Percentiles rank a stretch among this genome's conserved stretches.
Conservation (phyloP, 1,139 yeast genomes). For the Arxiozyma heterogenica region DNA sequence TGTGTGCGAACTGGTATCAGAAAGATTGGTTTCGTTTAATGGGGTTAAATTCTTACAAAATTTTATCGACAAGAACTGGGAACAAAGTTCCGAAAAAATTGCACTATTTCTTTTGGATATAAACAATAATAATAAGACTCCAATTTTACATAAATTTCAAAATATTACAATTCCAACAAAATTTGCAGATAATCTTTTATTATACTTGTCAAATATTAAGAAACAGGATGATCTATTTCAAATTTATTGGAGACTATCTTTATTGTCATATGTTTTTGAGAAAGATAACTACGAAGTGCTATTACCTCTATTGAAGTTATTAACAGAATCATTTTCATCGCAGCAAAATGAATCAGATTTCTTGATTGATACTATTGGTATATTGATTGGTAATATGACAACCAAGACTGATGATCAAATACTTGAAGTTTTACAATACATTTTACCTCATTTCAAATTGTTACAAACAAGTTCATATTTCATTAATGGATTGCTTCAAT, state of each 20-base stretch:
- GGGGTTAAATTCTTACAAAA: conserved; percentile 43
- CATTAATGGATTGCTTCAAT: conserved; percentile 19
- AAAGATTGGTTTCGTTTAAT: conserved; percentile 39
- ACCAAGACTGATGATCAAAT: conserved; percentile 3
- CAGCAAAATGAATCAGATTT: conserved; percentile 14
- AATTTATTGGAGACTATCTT: conserved; percentile 22
- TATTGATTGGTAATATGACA: conserved; percentile 10
- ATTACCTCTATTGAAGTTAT: conserved; percentile 7
- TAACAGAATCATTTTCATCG: conserved; percentile 5
- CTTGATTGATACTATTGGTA: conserved; percentile 23
- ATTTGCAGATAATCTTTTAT: conserved; percentile 8
- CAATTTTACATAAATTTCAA: conserved; percentile 9
- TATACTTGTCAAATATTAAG: background rate
- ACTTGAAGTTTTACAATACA: conserved; percentile 4
- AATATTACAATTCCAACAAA: conserved; percentile 17
- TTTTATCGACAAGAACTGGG: conserved; percentile 38
- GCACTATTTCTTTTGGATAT: conserved; percentile 39
- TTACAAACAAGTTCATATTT: conserved; percentile 17
- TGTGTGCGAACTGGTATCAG: conserved; percentile 36
- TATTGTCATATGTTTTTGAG: conserved; percentile 15
- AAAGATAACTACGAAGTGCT: conserved; percentile 10
- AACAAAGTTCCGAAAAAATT: conserved; percentile 31
- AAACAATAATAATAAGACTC: conserved; percentile 22
- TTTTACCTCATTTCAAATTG: conserved; percentile 9
- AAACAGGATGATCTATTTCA: conserved; percentile 14